Evolutionary conservation across 176 grass and related monocot genomes (phyloP), one percentile per base, ranked within the genome.

Genomic region (Zea mays): DNA sequence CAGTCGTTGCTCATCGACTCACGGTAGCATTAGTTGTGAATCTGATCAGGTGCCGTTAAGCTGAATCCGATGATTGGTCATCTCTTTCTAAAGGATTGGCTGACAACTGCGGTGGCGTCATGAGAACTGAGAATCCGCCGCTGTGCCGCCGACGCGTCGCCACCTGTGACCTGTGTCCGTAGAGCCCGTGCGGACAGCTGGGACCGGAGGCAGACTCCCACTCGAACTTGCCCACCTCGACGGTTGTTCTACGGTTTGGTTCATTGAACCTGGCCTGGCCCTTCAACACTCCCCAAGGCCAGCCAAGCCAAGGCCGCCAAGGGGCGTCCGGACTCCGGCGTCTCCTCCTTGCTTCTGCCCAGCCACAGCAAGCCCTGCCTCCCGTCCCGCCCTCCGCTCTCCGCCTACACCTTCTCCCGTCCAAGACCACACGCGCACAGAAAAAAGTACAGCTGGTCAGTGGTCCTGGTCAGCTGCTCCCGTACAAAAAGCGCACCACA

Each of bases 221-320:
- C 64, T 75, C 63, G 16, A 10, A 70, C 64, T 76, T 86, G 55
- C 71, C 84, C 59, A 55, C 78, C 78, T 80, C 62, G 10, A 63
- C 50, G 59, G 52, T 34, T 11, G 35, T 36, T 62, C 79, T 50
- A 4, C 56, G 34, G 12, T 3, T 11, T 12, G 40, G 3, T 91
- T 80, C 90, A 93, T 93, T 85, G 88, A 93, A 97, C 84, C 93
- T 91, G 90, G 84, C 84, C 93, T 91, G 90, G 84, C 65, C 88
- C 36, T 83, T 83, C 63, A 36, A 33, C 67, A 2, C 79, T 76
- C 43, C 62, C 21, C 84, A 65, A 69, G 75, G 69, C 69, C 64
- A 50, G 4, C 39, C 69, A 73, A 47, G 47, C 12, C 71, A 75
- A 42, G 5, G 73, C 73, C 64, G 76, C 36, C 62, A 78, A 15